Base-by-base conservation (phyloP, 352 stramenopile species). In the Phytopythium sindhum region DNA sequence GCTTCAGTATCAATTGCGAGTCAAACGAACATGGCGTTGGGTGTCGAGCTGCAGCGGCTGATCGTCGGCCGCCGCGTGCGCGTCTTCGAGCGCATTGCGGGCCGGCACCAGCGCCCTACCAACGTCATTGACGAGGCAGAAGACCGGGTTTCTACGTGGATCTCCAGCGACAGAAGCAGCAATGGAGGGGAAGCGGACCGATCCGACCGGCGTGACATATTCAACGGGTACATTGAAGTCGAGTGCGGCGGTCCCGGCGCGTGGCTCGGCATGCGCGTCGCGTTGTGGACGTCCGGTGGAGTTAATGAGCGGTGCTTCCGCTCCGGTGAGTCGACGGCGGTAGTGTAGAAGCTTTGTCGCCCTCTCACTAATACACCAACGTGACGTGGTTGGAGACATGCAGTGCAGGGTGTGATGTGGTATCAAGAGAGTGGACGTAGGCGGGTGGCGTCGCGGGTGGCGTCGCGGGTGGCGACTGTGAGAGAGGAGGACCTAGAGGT, bases 151-250 rank as follows among this genome's bases (percentile, higher is more conserved):
- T 29, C 9, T n/a, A 10, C 47, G 7, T 53, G 24, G 12, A n/a
- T 53, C 23, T 5, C 12, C 8, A n/a, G 45, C 14, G 23, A 11
- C 44, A 17, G 1, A 1, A 9, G 8, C n/a, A 23, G 45, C 45
- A 23, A n/a, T 2, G 19, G 45, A 11, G n/a, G 1, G 45, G 45
- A 52, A n/a, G 45, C n/a, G 23, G 45, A 53, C 17, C 26, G 5
- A 2, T 11, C 26, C 26, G 10, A 26, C 4, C 56, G 60, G 29
- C 37, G 37, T 28, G 60, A 48, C 24, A 58, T 77, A 7, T 79
- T 80, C 42, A 54, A 50, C 11, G 69, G 72, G n/a, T 66, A 64
- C 23, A 48, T 80, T 26, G 72, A 80, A 61, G 50, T 57, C 54
- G 42, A 68, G 45, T 76, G 69, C 59, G 72, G 63, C 56, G 56